phyloP scores from a whole-genome alignment of 495 filamentous ascomycete species.

The Talaromyces wortmannii region DNA sequence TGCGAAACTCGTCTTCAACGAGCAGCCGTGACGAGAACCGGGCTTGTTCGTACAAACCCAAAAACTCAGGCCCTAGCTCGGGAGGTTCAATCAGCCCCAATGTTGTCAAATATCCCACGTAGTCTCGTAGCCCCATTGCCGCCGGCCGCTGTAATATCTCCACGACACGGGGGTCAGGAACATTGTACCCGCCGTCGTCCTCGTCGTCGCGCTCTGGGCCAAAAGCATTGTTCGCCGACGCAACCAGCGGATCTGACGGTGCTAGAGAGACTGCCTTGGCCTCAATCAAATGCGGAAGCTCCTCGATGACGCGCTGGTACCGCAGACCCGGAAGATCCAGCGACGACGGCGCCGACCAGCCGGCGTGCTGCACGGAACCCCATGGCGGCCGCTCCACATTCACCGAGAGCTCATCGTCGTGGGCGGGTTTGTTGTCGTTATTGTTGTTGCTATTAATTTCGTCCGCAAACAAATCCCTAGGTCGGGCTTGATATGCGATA shows the following conservation, averaged over 20 bases:
- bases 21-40: constrained; percentile 63
- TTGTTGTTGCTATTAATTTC: constrained; percentile 10
- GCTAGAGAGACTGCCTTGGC: constrained; percentile 83
- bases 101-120: constrained; percentile 61
- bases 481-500: constrained; percentile 72
- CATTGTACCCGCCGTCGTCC: neutral
- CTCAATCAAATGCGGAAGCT: constrained; percentile 88
- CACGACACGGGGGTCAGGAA: constrained; percentile 57
- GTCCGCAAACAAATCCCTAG: constrained; percentile 38
- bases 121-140: constrained; percentile 74
- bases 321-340: constrained; percentile 71
- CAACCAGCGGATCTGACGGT: constrained; percentile 47
- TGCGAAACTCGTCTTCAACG: constrained; percentile 64
- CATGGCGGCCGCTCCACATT: constrained; percentile 51
- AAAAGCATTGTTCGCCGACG: constrained; percentile 19
- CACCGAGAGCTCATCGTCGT: constrained; percentile 23
- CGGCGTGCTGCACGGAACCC: constrained; percentile 77
- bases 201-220: constrained; percentile 10
- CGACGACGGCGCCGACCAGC: constrained; percentile 77
- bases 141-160: constrained; percentile 63
- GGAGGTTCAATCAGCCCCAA: constrained; percentile 57
- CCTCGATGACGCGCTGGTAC: constrained; percentile 72
- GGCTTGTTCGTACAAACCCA: constrained; percentile 72
- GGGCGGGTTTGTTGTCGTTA: constrained; percentile 16
- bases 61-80: constrained; percentile 53